Evolutionary conservation across 2,329 filamentous ascomycete species (phyloP), one percentile per base, ranked within the genome.

Genomic region (Drechmeria coniospora): DNA sequence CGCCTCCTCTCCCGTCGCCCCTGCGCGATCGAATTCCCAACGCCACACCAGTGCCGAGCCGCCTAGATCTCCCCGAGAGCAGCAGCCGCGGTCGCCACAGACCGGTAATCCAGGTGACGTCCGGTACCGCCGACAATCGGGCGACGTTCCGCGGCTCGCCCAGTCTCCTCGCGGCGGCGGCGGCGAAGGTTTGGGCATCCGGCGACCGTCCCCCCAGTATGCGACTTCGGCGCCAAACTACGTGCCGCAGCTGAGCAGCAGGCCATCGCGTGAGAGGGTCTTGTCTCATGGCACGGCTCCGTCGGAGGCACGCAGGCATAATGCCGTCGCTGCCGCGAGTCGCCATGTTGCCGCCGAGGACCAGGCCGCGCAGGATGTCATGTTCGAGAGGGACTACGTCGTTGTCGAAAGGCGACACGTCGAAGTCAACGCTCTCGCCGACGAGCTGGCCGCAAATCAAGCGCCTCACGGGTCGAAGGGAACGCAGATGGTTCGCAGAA

Each of bases 381-480:
- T 80, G 1, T 79, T 92, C 41, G 86, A 93, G 47, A 74, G 87
- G 38, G 90, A 95, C 39, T 98, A 95, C 43, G 87, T 98, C 13
- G 65, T 95, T 15, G 82, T 98, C 9, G 90, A 98, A 57, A 93
- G 94, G 59, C 75, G 79, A 38, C 79, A 84, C 13, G 86, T 98
- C 8, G 87, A 95, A 51, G 87, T 98, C 27, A 95, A 98, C 50
- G 90, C 90, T 3, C 79, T 98, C 44, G 90, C 90, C 14, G 90
- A 98, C 51, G 87, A 95, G 53, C 62, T 98, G 46, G 86, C 83
- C 24, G 79, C 84, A 28, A 87, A 80, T 44, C 79, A 80, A 38
- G 54, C 63, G 33, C 50, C 65, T 37, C 15, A 47, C 56, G 17
- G 62, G 68, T 23, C 61, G 66, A 5, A 67, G 74, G 36, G 57